phyloP scores from a whole-genome alignment of 2,329 filamentous ascomycete species.

The Rhynchosporium secalis region DNA sequence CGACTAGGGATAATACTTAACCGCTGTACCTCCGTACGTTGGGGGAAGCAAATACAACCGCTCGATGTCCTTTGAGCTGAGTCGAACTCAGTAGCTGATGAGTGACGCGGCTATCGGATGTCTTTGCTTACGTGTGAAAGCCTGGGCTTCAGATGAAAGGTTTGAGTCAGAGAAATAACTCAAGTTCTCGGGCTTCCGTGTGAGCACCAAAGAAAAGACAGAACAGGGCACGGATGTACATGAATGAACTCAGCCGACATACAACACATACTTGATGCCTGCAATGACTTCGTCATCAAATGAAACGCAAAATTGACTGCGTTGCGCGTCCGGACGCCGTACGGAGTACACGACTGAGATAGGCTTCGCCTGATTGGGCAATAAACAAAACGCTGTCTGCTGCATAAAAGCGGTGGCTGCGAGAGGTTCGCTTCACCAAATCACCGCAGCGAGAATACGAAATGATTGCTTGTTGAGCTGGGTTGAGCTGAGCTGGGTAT shows the following conservation, averaged over 20 bases:
- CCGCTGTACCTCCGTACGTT: neutral
- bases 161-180: neutral
- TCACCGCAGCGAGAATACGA: neutral
- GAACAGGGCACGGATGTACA: neutral
- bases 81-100: neutral
- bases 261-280: too few species aligned
- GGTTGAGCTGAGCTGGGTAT: neutral
- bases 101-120: neutral
- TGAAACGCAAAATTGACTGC: neutral
- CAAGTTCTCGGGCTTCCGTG: neutral
- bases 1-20: neutral
- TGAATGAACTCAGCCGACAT: too few species aligned
- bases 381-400: neutral
- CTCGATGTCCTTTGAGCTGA: neutral
- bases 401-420: slow-evolving; percentile 1
- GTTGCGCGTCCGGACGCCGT: neutral
- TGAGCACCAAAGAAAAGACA: neutral
- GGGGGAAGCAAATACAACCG: neutral
- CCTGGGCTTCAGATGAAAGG: neutral
- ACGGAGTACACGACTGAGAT: too few species aligned
- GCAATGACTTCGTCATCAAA: neutral
- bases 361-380: neutral
- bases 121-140: slow-evolving; percentile 3
- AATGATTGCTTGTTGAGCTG: neutral
- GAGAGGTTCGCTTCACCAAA: neutral